Conservation (phyloP, 2,329 filamentous ascomycete genomes). For the Diaporthe helianthi region DNA sequence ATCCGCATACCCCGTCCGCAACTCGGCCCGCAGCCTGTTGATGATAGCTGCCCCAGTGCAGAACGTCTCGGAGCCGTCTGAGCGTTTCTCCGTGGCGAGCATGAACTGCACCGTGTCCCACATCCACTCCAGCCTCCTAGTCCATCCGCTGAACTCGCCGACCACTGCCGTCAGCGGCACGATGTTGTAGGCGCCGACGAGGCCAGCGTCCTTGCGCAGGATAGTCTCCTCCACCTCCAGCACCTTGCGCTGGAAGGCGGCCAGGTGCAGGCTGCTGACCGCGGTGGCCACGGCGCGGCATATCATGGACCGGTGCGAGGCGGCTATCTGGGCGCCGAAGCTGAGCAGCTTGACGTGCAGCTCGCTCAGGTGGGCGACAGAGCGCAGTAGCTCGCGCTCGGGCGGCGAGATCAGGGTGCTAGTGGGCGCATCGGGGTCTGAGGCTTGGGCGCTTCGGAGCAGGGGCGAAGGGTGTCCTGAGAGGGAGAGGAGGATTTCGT, state of each 20-base stretch:
- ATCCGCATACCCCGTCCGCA: conserved; percentile 88
- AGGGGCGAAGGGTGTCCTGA: conserved; percentile 92
- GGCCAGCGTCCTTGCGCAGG: conserved; percentile 74
- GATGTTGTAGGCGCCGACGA: conserved; percentile 91
- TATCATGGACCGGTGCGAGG: conserved; percentile 78
- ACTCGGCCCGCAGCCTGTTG: conserved; percentile 74
- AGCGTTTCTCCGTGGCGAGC: conserved; percentile 45
- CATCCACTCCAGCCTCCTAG: conserved; percentile 83
- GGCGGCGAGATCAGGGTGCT: conserved; percentile 71
- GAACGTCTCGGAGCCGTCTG: conserved; percentile 38
- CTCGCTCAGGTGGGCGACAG: conserved; percentile 78
- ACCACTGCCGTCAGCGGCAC: conserved; percentile 89
- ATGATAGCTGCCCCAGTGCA: conserved; percentile 79
- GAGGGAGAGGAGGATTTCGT: conserved; percentile 96
- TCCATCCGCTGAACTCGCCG: conserved; percentile 87
- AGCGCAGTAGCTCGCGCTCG: conserved; percentile 81
- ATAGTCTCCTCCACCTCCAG: conserved; percentile 84
- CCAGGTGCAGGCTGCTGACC: conserved; percentile 76
- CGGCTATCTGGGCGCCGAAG: conserved; percentile 71
- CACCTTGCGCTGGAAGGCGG: conserved; percentile 82
- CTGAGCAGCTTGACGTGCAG: conserved; percentile 76
- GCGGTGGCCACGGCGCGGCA: conserved; percentile 87
- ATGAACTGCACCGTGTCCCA: conserved; percentile 78
- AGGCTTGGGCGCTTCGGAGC: conserved; percentile 64
- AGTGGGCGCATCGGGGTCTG: conserved; percentile 50